Base-by-base conservation (phyloP, 1,284 basidiomycete species). In the Trichosporon sp. region DNA sequence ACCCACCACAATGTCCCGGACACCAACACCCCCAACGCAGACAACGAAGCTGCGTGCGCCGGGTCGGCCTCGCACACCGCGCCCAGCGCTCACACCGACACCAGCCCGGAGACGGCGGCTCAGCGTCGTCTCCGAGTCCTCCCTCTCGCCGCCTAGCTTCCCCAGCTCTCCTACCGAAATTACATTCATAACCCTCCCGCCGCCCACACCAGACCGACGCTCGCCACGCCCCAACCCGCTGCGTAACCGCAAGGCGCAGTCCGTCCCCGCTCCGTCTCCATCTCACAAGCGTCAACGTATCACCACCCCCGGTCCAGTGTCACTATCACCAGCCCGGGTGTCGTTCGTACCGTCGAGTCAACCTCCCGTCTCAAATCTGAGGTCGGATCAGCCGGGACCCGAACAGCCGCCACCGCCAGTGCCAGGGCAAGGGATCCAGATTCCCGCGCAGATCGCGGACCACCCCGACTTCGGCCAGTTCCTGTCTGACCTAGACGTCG, bases 141-240 rank as follows among this genome's bases (percentile, higher is more conserved):
- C 26, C 26, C 26, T 8, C 14, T n/a, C 31, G 32, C 32, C 56
- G 14, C 26, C 26, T 2, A 12, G 21, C 10, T 63, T 14, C 4
- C 31, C 31, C 26, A 35, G n/a, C 56, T 26, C 32, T 37, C 35
- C 35, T 2, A 35, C 26, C 16, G 59, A 35, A 16, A 63, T 63
- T 32, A 35, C 59, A 4, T 63, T 63, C 59, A 63, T 63, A 4
- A 63, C 59, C 16, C 59, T 63, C 7, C 59, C 59, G 2, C 59
- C 59, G 2, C 59, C 59, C 3, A 2, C 11, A 6, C 59, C 59
- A 2, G 59, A 63, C 32, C 59, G 59, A 0, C 59, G 59, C 32
- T 35, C 59, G 16, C 59, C 32, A 6, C 59, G 59, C 59, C 31
- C 59, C 3, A 63, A n/a, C 59, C 31, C 59, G 11, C 56, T 54